Evolutionary conservation across 805 yeast species (phyloP).

Genomic region (Metschnikowia lunata): DNA sequence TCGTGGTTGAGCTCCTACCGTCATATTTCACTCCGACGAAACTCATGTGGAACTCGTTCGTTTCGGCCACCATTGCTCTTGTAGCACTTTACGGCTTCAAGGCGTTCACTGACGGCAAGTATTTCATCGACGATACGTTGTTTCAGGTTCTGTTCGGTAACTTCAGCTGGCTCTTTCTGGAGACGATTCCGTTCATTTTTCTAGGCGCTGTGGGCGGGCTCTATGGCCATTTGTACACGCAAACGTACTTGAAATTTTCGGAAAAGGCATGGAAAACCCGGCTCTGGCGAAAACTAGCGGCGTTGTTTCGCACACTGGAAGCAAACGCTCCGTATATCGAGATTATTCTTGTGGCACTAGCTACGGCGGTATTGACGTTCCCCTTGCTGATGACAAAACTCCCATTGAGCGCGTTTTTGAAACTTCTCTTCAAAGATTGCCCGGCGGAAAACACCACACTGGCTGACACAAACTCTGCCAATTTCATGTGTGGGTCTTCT

Average conservation of each 20-base stretch:
- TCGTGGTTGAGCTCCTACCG: slow-evolving; percentile 65
- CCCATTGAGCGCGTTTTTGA: slow-evolving; percentile 53
- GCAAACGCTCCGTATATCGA: slow-evolving; percentile 40
- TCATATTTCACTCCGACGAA: slow-evolving; percentile 59
- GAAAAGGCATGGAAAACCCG: slow-evolving; percentile 30
- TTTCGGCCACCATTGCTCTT: slow-evolving; percentile 71
- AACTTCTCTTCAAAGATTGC: slow-evolving; percentile 71
- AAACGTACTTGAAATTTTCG: slow-evolving; percentile 37
- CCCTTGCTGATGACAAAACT: slow-evolving; percentile 51
- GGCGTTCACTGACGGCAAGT: slow-evolving; percentile 36
- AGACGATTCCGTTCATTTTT: slow-evolving; percentile 64
- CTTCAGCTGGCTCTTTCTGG: slow-evolving; percentile 68
- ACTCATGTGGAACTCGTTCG: slow-evolving; percentile 80
- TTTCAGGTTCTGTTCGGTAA: slow-evolving; percentile 65
- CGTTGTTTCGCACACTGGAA: slow-evolving; percentile 14
- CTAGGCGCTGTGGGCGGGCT: slow-evolving; percentile 70
- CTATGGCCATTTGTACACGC: slow-evolving; percentile 53
- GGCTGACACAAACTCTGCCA: slow-evolving; percentile 18
- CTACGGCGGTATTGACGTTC: slow-evolving; percentile 54
- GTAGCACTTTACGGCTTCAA: slow-evolving; percentile 46
- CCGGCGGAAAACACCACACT: slow-evolving; percentile 14
- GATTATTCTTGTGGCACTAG: slow-evolving; percentile 41
- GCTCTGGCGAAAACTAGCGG: slow-evolving; percentile 13
- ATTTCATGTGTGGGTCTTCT: slow-evolving; percentile 36
- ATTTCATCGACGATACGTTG: slow-evolving; percentile 43